phyloP scores from a whole-genome alignment of 192 early-diverging fungal genomes.

The Coemansia sp. region DNA sequence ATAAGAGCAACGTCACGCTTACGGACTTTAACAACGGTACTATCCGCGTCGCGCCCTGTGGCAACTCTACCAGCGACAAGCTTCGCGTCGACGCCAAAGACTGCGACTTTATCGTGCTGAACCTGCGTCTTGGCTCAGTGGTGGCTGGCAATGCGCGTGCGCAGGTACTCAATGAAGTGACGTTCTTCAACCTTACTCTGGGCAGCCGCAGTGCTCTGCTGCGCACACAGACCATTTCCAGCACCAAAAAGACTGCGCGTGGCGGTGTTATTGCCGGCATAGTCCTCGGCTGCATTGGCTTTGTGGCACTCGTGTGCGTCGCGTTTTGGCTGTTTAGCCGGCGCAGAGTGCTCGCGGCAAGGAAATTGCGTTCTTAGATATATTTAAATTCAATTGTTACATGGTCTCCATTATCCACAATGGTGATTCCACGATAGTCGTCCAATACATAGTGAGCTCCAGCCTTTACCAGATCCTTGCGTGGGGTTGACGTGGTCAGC shows the following conservation, averaged over 20 bases:
- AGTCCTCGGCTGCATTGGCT: slow-evolving; percentile 37
- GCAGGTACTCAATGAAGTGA: slow-evolving; percentile 31
- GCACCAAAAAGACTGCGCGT: slow-evolving; percentile 20
- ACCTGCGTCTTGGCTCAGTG: slow-evolving; percentile 31
- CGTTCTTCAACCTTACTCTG: slow-evolving; percentile 44
- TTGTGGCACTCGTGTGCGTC: slow-evolving; percentile 20
- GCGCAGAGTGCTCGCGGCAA: neutral
- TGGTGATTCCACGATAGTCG: slow-evolving; percentile 16
- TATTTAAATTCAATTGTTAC: slow-evolving; percentile 1
- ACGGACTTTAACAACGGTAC: slow-evolving; percentile 55
- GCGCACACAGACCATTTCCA: slow-evolving; percentile 47
- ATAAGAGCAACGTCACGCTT: slow-evolving; percentile 27
- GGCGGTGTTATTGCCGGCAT: slow-evolving; percentile 46
- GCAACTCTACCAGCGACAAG: slow-evolving; percentile 24
- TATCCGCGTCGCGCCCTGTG: slow-evolving; percentile 37
- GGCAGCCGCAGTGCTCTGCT: slow-evolving; percentile 21
- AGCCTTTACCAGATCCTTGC: slow-evolving; percentile 9
- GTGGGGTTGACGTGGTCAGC: slow-evolving; percentile 29
- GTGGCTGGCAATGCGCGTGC: slow-evolving; percentile 32
- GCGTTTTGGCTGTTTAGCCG: slow-evolving; percentile 22
- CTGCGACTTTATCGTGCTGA: slow-evolving; percentile 37
- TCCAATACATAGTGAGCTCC: slow-evolving; percentile 35
- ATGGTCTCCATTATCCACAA: slow-evolving; percentile 12
- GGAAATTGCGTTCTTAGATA: neutral
- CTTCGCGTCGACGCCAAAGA: slow-evolving; percentile 15